These are phyloP conservation scores for Mycosphaerella sp. DNA, from an alignment of 2,329 filamentous ascomycete genomes.

Conservation along the genomic window DNA sequence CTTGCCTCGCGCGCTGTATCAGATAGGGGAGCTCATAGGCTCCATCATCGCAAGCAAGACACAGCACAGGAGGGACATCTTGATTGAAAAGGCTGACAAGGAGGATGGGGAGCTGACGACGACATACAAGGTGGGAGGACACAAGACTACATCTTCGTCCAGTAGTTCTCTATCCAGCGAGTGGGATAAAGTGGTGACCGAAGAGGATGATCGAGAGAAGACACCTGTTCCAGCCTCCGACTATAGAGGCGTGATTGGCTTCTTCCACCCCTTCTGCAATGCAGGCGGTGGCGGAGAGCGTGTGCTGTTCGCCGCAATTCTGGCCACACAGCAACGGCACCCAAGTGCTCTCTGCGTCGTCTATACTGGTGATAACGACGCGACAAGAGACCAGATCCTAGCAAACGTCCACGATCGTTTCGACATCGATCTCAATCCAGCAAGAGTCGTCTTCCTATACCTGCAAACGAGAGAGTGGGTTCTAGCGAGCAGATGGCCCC, in stretches of 20 bases:
- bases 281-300: constrained; percentile 92
- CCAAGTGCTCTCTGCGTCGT: constrained; percentile 84
- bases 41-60: constrained; percentile 28
- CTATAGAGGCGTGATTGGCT: constrained; percentile 83
- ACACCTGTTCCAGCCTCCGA: constrained; percentile 44
- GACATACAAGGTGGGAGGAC: not conserved
- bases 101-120: constrained; percentile 14
- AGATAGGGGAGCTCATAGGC: constrained; percentile 27
- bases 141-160: constrained; percentile 18
- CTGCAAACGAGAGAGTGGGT: constrained; percentile 83
- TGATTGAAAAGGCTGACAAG: constrained; percentile 28
- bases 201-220: constrained; percentile 35
- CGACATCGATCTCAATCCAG: constrained; percentile 81
- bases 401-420: constrained; percentile 63
- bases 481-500: constrained; percentile 78
- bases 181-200: constrained; percentile 64
- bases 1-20: constrained; percentile 25
- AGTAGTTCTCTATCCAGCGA: constrained; percentile 51
- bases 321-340: constrained; percentile 82
- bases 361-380: constrained; percentile 92
- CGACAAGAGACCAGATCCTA: constrained; percentile 72
- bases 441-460: constrained; percentile 82
- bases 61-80: constrained; percentile 29
- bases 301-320: constrained; percentile 92
- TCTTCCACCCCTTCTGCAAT: constrained; percentile 99